phyloP scores from a whole-genome alignment of 345 rosid species.

The Linum usitatissimum region DNA sequence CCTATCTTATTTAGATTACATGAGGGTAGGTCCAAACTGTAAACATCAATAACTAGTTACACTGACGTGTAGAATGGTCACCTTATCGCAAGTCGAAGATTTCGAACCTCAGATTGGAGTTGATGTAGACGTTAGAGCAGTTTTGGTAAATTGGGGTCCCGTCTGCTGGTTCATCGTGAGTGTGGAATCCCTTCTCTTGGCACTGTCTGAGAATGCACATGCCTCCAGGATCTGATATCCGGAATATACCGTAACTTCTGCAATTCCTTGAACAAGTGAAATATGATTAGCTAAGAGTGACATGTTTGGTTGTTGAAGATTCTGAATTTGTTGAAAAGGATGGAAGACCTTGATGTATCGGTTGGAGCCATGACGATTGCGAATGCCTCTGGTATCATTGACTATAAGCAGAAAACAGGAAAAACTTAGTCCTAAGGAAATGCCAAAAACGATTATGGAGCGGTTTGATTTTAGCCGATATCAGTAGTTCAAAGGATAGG shows the following conservation, averaged over 20 bases:
- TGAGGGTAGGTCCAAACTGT: neutral
- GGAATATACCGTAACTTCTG: slow-evolving; percentile 66
- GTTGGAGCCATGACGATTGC: slow-evolving; percentile 93
- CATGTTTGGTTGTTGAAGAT: neutral
- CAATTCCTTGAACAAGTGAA: slow-evolving; percentile 3
- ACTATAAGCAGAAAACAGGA: slow-evolving; percentile 28
- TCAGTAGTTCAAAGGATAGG: neutral
- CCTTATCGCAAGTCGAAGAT: slow-evolving; percentile 71
- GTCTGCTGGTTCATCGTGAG: slow-evolving; percentile 57
- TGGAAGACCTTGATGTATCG: slow-evolving; percentile 49
- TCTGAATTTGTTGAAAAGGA: neutral
- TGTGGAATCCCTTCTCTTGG: slow-evolving; percentile 61
- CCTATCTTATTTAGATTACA: neutral
- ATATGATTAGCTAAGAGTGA: neutral
- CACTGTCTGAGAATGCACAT: slow-evolving; percentile 60
- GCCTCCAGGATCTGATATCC: slow-evolving; percentile 66
- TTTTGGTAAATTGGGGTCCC: slow-evolving; percentile 60
- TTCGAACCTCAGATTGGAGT: slow-evolving; percentile 79
- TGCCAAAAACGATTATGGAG: neutral
- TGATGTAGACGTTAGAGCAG: slow-evolving; percentile 70
- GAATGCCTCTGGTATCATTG: slow-evolving; percentile 85
- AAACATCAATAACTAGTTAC: neutral
- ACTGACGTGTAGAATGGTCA: neutral
- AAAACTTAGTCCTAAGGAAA: neutral
- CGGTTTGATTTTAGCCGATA: neutral